A percentile compares a stretch with the other conserved stretches of the same genome.
Conservation (phyloP, 2,329 filamentous ascomycete genomes). For the Alternaria arbusti region DNA sequence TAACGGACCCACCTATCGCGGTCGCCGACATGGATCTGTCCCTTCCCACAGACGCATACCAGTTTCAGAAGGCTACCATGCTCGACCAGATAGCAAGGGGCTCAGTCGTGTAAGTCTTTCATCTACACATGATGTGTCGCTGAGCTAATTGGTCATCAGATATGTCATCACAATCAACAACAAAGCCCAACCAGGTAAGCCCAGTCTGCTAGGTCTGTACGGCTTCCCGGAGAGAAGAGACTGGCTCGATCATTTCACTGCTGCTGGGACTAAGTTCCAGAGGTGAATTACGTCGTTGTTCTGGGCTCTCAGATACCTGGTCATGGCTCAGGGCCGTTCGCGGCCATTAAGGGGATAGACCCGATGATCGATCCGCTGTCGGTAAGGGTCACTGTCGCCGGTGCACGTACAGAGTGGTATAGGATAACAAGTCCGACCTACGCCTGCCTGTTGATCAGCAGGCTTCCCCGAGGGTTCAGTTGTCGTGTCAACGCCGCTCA, state of each 20-base stretch:
- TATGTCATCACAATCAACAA: conserved; percentile 29
- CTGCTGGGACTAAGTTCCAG: background rate
- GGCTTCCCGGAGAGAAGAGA: conserved; percentile 20
- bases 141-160: conserved; percentile 1
- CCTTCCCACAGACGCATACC: conserved; percentile 19
- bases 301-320: background rate
- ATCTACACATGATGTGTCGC: background rate
- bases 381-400: background rate
- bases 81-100: conserved; percentile 37
- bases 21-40: conserved; percentile 19
- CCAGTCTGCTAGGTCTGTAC: conserved; percentile 27
- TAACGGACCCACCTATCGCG: conserved; percentile 29
- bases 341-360: background rate
- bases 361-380: background rate
- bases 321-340: background rate
- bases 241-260: conserved; percentile 25
- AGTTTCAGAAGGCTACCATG: conserved; percentile 31
- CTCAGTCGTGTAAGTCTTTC: conserved; percentile 15
- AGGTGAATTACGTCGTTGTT: background rate
- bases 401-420: background rate
- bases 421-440: background rate
- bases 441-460: background rate
- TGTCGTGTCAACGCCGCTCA: background rate
- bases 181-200: conserved; percentile 13
- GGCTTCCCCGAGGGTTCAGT: background rate